phyloP scores from a whole-genome alignment of 2,329 filamentous ascomycete genomes.

The Alternaria hordeiaustralica region DNA sequence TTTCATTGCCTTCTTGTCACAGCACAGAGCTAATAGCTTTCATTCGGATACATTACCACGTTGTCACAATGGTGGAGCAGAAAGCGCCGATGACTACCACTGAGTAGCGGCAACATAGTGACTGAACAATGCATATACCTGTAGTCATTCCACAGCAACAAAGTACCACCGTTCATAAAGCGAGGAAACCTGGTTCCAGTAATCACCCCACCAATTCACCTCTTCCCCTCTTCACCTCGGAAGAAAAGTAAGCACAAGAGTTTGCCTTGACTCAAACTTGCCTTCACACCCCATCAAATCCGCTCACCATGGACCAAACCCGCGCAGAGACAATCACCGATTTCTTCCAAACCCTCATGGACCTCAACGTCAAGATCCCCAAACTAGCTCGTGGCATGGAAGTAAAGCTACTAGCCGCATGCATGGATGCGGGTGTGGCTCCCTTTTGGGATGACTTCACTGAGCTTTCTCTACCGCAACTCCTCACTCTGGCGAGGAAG shows the following conservation, averaged over 20 bases:
- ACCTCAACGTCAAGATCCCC: not conserved
- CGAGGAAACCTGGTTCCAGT: fast-evolving
- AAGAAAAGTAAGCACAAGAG: not conserved
- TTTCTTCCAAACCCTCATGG: not conserved
- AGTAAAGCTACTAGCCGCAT: not conserved
- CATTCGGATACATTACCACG: not conserved
- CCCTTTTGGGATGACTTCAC: not conserved
- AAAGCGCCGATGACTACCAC: not conserved
- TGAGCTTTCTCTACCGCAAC: not conserved
- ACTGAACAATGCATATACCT: not conserved
- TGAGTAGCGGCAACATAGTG: not conserved
- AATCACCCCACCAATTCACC: not conserved
- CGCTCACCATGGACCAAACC: not conserved
- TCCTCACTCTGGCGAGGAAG: not conserved
- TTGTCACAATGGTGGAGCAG: not conserved
- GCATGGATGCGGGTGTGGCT: not conserved
- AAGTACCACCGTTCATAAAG: not conserved
- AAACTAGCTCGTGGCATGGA: not conserved
- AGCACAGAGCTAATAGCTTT: no score
- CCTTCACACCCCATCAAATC: not conserved
- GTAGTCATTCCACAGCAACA: not conserved
- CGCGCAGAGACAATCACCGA: not conserved
- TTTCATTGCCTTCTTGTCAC: no score
- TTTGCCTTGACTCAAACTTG: not conserved
- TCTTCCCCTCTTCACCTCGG: not conserved